A percentile compares a stretch with the other conserved stretches of the same genome.
These are phyloP conservation scores for Tuber microsphaerosporum DNA, from an alignment of 495 filamentous ascomycete genomes.

Conservation along the genomic window DNA sequence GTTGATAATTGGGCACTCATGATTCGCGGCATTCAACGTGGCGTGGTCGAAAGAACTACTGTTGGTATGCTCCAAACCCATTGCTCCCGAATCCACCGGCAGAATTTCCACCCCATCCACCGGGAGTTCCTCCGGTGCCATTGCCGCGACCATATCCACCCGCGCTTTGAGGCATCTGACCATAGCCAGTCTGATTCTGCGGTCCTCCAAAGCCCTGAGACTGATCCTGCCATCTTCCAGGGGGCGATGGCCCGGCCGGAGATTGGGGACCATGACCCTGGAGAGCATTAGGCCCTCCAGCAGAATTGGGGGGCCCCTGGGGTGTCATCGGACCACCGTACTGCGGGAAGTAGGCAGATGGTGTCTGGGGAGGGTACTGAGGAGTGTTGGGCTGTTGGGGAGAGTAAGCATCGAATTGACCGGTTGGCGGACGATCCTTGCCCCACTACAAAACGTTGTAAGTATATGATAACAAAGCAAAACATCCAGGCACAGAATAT, in stretches of 20 bases:
- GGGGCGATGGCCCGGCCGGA: constrained; percentile 48
- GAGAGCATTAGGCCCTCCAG: constrained; percentile 35
- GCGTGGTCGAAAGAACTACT: constrained; percentile 41
- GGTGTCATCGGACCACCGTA: constrained; percentile 77
- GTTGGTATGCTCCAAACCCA: constrained; percentile 56
- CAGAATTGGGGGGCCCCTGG: constrained; percentile 49
- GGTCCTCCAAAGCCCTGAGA: constrained; percentile 55
- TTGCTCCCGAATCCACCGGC: constrained; percentile 47
- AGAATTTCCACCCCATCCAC: constrained; percentile 65
- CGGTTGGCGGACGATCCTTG: constrained; percentile 91
- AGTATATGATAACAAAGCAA: constrained; percentile 25
- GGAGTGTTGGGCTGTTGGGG: constrained; percentile 67
- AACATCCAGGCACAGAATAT: constrained; percentile 15
- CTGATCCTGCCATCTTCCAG: constrained; percentile 53
- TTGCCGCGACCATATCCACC: constrained; percentile 80
- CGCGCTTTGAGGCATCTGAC: constrained; percentile 58
- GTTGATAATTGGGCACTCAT: background rate
- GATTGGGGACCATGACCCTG: constrained; percentile 45
- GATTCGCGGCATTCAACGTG: background rate
- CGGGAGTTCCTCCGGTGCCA: constrained; percentile 61
- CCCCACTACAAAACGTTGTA: constrained; percentile 65
- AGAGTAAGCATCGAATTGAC: constrained; percentile 74
- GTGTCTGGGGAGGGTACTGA: constrained; percentile 61
- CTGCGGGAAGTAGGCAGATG: constrained; percentile 85
- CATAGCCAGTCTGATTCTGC: constrained; percentile 49